Base-by-base conservation (phyloP, 129 eudicot species). In the Lactuca saligna region DNA sequence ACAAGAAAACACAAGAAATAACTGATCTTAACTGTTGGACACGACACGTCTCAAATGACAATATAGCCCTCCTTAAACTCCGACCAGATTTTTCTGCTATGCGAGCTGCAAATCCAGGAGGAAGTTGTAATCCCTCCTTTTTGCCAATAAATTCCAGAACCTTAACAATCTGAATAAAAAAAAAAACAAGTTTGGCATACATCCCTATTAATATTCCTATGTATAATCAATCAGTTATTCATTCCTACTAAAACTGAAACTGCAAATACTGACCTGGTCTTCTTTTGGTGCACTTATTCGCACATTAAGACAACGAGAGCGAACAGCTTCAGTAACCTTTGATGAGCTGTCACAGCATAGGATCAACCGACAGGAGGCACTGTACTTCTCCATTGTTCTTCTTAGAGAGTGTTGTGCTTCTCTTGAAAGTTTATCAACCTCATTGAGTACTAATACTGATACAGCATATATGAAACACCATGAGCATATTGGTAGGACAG, bases 371-470 rank as follows among this genome's bases (percentile, higher is more conserved):
- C 98, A 92, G 0, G 98, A 92, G 49, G 95, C 84, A 79, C 98
- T 89, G 33, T 92, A 89, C 68, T 92, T 92, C 85, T 92, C 98
- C 98, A 92, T 92, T 37, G 96, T 92, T 81, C 96, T 86, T 34
- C 98, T 76, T 11, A 92, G 83, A 55, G 98, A 89, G 70, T 92
- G 98, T 37, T 92, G 98, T 54, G 98, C 96, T 83, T 92, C 98
- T 85, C 91, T 81, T 35, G 98, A 92, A 61, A 92, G 92, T 74
- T 85, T 92, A 86, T 92, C 98, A 72, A 92, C 98, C 83, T 92
- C 98, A 75, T 92, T 89, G 38, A 92, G 94, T 75, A 89, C 96
- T 49, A 92, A 72, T 7, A 92, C 98, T 92, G 82, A 81, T 64
- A 68, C 66, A 70, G 3, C 53, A 71, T 12, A 54, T 3, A 61